These are phyloP conservation scores for Litsea cubeba DNA, from an alignment of 164 flowering plant genomes.

Conservation along the genomic window DNA sequence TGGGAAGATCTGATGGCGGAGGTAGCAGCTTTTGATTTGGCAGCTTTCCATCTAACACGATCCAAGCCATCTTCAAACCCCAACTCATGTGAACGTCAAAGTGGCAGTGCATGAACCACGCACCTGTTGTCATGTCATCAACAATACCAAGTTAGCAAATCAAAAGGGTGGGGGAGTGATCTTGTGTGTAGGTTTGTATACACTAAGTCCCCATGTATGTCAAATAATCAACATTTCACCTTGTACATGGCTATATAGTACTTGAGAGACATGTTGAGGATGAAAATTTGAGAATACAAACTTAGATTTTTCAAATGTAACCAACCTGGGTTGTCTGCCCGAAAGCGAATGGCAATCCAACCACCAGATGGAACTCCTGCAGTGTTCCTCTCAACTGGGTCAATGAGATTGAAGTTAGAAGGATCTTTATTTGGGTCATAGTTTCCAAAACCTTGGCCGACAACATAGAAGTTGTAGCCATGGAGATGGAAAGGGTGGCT, in stretches of 20 bases:
- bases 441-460: conserved; percentile 55
- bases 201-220: neutral
- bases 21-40: conserved; percentile 42
- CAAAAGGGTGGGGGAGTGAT: neutral
- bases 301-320: neutral
- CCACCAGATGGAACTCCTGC: conserved; percentile 52
- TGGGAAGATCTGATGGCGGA: conserved; percentile 55
- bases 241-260: neutral
- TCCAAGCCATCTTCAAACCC: conserved; percentile 53
- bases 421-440: conserved; percentile 41
- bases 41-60: conserved; percentile 38
- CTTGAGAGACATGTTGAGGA: neutral
- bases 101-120: conserved; percentile 58
- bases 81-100: conserved; percentile 51
- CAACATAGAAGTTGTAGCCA: conserved; percentile 50
- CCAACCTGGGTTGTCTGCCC: conserved; percentile 57
- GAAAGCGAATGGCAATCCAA: conserved; percentile 56
- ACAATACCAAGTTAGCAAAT: neutral
- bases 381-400: conserved; percentile 58
- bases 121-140: conserved; percentile 24
- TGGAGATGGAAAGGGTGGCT: conserved; percentile 61
- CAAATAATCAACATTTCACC: neutral
- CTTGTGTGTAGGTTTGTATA: neutral
- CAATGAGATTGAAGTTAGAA: conserved; percentile 40
- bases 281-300: neutral